Evolutionary conservation across 345 rosid genomes (phyloP).

Genomic region (Crucihimalaya himalaica): DNA sequence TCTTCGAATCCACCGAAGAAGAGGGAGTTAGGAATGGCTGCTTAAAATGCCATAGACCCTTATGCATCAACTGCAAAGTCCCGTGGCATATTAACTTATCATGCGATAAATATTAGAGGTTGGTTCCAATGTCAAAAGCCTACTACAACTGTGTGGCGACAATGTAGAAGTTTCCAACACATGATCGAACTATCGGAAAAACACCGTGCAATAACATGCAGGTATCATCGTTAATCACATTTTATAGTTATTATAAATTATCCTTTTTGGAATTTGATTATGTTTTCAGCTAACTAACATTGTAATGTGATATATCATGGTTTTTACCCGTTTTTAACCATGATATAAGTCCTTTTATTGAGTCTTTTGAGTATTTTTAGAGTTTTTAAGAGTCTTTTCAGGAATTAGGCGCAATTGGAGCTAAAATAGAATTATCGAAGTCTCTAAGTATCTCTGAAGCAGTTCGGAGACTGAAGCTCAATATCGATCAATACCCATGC

Average conservation of each 20-base stretch:
- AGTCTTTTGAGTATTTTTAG: too few relatives aligned
- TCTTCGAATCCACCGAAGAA: background rate
- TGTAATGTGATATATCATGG: background rate
- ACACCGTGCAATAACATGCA: background rate
- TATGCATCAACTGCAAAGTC: background rate
- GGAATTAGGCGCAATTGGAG: too few relatives aligned
- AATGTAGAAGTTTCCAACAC: background rate
- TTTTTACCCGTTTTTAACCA: too few relatives aligned
- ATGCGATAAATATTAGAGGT: constrained; percentile 42
- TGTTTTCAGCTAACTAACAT: background rate
- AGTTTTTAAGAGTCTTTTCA: too few relatives aligned
- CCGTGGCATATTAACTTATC: constrained; percentile 35
- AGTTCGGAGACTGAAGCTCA: too few relatives aligned
- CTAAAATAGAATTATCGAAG: too few relatives aligned
- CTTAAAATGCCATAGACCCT: background rate
- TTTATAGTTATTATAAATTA: background rate
- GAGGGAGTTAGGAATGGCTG: background rate
- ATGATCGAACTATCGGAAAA: background rate
- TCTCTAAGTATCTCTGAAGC: too few relatives aligned
- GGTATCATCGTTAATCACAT: background rate
- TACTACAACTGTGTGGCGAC: constrained; percentile 17
- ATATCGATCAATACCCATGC: too few relatives aligned
- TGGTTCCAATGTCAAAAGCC: constrained; percentile 40
- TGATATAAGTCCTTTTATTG: too few relatives aligned
- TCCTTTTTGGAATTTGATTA: background rate